Conservation (phyloP, 352 stramenopile species). For the Pythium phragmiticola region DNA sequence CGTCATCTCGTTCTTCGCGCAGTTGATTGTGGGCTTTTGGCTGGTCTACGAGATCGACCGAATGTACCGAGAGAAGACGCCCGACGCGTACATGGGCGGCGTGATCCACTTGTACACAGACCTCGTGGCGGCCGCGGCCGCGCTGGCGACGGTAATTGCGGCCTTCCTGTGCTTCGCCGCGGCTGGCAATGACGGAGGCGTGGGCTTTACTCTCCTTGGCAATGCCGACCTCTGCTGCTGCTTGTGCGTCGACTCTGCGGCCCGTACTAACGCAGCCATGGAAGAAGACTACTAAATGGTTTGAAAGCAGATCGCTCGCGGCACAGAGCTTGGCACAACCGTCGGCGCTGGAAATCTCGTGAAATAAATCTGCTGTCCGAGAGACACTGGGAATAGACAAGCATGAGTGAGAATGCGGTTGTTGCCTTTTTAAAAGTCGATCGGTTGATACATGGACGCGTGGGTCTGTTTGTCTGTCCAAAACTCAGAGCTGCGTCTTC, state of each 20-base stretch:
- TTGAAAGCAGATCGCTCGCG: no score
- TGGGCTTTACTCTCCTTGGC: not conserved
- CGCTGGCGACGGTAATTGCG: not conserved
- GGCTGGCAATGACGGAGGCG: not conserved
- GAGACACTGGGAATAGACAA: no score
- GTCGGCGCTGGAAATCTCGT: no score
- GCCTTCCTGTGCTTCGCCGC: not conserved
- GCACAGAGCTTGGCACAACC: no score
- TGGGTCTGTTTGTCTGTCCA: no score
- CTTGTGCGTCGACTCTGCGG: not conserved
- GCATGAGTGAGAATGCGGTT: not conserved
- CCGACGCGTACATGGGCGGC: not conserved
- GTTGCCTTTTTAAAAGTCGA: not conserved
- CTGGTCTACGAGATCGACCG: not conserved
- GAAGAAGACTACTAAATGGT: not conserved
- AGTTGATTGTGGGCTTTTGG: not conserved
- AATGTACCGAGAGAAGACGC: not conserved
- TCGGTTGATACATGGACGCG: not conserved
- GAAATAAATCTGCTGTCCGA: no score
- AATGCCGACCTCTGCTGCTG: not conserved
- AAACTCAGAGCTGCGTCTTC: conserved; percentile 10
- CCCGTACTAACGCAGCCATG: not conserved
- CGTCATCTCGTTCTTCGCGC: not conserved
- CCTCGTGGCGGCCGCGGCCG: not conserved
- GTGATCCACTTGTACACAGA: conserved; percentile 5